phyloP scores from a whole-genome alignment of 2,329 filamentous ascomycete species.

The Paecilomyces niveus region DNA sequence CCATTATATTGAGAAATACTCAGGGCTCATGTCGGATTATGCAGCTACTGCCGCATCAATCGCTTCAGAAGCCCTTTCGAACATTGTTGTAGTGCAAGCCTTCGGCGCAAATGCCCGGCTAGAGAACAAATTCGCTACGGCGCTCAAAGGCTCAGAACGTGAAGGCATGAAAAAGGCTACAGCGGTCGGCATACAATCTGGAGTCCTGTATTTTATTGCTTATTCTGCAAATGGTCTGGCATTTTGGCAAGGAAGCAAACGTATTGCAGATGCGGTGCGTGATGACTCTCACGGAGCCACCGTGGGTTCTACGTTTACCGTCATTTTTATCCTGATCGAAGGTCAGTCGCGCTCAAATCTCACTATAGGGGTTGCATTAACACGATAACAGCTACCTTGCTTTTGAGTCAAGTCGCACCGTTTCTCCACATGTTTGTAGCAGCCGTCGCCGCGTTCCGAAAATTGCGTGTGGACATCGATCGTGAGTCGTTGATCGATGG shows the following conservation, averaged over 20 bases:
- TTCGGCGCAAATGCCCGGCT: constrained; percentile 55
- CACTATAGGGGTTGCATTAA: not conserved
- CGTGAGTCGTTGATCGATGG: constrained; percentile 41
- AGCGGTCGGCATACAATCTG: constrained; percentile 51
- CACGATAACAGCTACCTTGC: not conserved
- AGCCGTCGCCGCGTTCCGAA: constrained; percentile 49
- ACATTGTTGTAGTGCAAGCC: constrained; percentile 57
- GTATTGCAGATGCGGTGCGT: constrained; percentile 37
- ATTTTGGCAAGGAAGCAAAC: constrained; percentile 59
- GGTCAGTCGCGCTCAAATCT: not conserved
- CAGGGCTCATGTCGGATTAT: constrained; percentile 43
- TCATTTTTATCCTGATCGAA: not conserved
- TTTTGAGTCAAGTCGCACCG: not conserved
- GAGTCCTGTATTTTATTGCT: constrained; percentile 59
- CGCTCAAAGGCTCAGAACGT: constrained; percentile 9
- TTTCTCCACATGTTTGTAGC: constrained; percentile 33
- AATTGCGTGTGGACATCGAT: constrained; percentile 53
- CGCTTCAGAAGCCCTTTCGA: constrained; percentile 54
- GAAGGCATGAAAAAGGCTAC: constrained; percentile 54
- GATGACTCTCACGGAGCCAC: constrained; percentile 15
- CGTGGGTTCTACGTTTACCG: not conserved
- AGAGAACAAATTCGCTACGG: constrained; percentile 27
- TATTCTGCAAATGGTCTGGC: constrained; percentile 61
- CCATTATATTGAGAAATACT: constrained; percentile 46
- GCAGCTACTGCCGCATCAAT: constrained; percentile 55